Conservation (phyloP, 805 yeast genomes). For the Suhomyces sp. region DNA sequence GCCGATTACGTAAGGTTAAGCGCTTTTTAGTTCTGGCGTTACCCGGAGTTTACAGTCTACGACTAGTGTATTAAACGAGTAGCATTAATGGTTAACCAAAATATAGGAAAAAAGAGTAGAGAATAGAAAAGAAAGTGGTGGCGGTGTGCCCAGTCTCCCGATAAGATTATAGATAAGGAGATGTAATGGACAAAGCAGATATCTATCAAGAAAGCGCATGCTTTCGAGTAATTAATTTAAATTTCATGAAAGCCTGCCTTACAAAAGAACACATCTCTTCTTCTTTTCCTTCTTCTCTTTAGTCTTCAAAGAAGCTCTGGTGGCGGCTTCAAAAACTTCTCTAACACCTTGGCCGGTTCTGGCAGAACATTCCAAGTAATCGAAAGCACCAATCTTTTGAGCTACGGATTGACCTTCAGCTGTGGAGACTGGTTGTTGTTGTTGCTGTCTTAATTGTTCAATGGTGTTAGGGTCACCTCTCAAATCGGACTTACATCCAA, state of each 20-base stretch:
- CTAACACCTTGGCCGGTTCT: constrained; percentile 32
- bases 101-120: constrained; percentile 1
- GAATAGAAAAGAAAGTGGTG: constrained; percentile 1
- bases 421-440: constrained; percentile 22
- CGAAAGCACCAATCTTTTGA: constrained; percentile 26
- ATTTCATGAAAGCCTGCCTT: constrained; percentile 1
- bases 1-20: neutral
- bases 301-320: constrained; percentile 29
- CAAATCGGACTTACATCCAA: constrained; percentile 38
- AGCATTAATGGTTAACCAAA: constrained; percentile 5
- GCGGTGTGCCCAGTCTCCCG: neutral
- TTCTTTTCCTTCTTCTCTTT: constrained; percentile 29
- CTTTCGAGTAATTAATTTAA: neutral
- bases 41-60: constrained; percentile 2
- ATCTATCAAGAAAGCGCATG: neutral
- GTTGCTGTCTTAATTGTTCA: constrained; percentile 23
- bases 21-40: neutral
- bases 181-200: neutral
- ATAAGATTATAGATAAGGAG: neutral
- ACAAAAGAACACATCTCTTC: constrained; percentile 31
- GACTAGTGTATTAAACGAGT: constrained; percentile 3
- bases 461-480: constrained; percentile 27
- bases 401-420: constrained; percentile 29
- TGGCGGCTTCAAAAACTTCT: constrained; percentile 29
- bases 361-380: constrained; percentile 37